phyloP scores from a whole-genome alignment of 129 eudicot genomes.

The Artemisia annua region DNA sequence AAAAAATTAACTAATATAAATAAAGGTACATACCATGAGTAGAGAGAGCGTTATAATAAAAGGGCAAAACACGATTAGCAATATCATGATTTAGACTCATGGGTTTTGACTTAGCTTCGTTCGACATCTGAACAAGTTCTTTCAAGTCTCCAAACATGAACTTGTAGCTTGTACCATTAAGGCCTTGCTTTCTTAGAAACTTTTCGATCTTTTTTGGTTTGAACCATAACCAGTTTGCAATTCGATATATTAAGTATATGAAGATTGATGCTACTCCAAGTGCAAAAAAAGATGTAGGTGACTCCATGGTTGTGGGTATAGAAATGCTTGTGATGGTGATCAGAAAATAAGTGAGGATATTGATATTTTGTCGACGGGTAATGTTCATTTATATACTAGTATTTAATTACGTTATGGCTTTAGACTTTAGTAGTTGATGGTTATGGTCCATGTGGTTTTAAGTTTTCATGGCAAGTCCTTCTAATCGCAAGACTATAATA shows the following conservation, averaged over 20 bases:
- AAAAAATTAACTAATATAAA: not conserved
- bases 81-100: slow-evolving; percentile 42
- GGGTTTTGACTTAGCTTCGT: slow-evolving; percentile 39
- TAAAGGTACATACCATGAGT: slow-evolving; percentile 39
- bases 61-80: slow-evolving; percentile 44
- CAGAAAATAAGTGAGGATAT: not conserved
- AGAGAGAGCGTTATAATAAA: slow-evolving; percentile 39
- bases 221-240: slow-evolving; percentile 53
- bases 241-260: slow-evolving; percentile 32
- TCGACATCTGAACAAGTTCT: slow-evolving; percentile 38
- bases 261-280: slow-evolving; percentile 19
- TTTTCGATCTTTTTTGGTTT: slow-evolving; percentile 52
- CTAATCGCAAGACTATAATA: not conserved
- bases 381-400: not conserved
- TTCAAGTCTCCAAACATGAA: slow-evolving; percentile 57
- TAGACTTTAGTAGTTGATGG: slow-evolving; percentile 8
- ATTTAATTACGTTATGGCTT: slow-evolving; percentile 11
- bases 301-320: slow-evolving; percentile 8
- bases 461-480: slow-evolving; percentile 2
- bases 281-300: not conserved
- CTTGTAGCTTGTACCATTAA: slow-evolving; percentile 47
- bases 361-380: slow-evolving; percentile 13
- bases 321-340: not conserved
- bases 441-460: not conserved
- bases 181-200: slow-evolving; percentile 49